Percentiles rank a stretch among this genome's conserved stretches.
Conservation (phyloP, 345 rosid genomes). For the Excoecaria agallocha region DNA sequence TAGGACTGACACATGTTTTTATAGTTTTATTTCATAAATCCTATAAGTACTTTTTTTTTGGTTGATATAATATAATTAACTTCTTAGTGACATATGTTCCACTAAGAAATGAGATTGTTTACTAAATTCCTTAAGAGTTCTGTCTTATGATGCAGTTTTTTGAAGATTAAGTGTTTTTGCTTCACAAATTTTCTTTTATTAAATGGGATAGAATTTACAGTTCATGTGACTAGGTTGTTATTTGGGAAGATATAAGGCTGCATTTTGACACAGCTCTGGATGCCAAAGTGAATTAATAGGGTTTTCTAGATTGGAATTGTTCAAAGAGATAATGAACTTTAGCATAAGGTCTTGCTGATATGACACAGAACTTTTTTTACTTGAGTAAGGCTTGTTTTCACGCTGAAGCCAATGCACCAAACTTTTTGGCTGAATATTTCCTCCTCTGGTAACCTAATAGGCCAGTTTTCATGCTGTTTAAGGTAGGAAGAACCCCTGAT, state of each 20-base stretch:
- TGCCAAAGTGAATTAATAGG: neutral
- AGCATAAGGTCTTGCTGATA: neutral
- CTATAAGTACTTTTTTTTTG: neutral
- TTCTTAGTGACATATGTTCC: neutral
- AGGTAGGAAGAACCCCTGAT: neutral
- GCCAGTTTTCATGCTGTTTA: neutral
- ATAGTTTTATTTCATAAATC: neutral
- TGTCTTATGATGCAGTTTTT: slow-evolving; percentile 1
- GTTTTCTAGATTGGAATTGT: neutral
- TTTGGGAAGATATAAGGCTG: neutral
- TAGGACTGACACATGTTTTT: neutral
- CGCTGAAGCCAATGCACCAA: neutral
- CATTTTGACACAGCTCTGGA: neutral
- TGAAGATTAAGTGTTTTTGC: neutral
- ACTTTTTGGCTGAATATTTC: neutral
- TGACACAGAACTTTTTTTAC: neutral
- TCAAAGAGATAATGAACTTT: neutral
- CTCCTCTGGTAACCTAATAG: neutral
- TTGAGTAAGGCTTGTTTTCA: neutral
- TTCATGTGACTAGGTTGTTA: neutral
- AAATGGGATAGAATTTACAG: neutral
- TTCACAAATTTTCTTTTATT: neutral
- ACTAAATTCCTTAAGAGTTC: neutral
- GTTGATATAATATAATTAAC: too few relatives aligned
- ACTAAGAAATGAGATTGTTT: neutral